phyloP scores from a whole-genome alignment of 2,329 filamentous ascomycete genomes.

The Xylariaceae sp. region DNA sequence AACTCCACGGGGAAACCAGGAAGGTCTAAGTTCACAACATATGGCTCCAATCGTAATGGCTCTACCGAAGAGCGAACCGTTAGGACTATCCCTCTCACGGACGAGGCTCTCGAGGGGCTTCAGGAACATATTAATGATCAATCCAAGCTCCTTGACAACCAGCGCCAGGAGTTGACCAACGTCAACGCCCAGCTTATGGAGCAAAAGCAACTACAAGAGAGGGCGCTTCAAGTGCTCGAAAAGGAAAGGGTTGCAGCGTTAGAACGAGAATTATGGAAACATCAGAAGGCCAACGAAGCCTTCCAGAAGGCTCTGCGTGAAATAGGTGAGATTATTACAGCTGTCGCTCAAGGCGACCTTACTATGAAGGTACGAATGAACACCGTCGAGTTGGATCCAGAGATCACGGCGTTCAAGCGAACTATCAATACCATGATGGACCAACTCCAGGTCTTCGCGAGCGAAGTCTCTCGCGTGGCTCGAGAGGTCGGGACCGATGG shows the following conservation, averaged over 20 bases:
- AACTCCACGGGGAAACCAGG: conserved; percentile 46
- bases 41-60: conserved; percentile 42
- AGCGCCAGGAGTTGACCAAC: conserved; percentile 81
- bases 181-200: conserved; percentile 84
- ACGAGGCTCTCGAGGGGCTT: conserved; percentile 82
- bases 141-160: conserved; percentile 86
- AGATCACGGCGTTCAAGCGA: conserved; percentile 96
- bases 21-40: conserved; percentile 51
- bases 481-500: conserved; percentile 96
- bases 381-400: conserved; percentile 93
- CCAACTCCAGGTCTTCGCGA: conserved; percentile 93
- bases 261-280: conserved; percentile 92
- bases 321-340: conserved; percentile 96
- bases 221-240: conserved; percentile 80
- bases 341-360: conserved; percentile 90
- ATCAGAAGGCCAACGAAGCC: conserved; percentile 96
- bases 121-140: conserved; percentile 92
- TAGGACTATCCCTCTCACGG: conserved; percentile 63
- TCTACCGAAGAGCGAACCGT: conserved; percentile 38
- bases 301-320: conserved; percentile 97
- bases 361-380: conserved; percentile 98
- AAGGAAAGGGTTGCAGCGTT: conserved; percentile 85
- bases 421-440: conserved; percentile 99
- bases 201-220: conserved; percentile 83
- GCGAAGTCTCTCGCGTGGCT: conserved; percentile 91